Base-by-base conservation (phyloP, 345 rosid species). In the Orychophragmus violaceus region DNA sequence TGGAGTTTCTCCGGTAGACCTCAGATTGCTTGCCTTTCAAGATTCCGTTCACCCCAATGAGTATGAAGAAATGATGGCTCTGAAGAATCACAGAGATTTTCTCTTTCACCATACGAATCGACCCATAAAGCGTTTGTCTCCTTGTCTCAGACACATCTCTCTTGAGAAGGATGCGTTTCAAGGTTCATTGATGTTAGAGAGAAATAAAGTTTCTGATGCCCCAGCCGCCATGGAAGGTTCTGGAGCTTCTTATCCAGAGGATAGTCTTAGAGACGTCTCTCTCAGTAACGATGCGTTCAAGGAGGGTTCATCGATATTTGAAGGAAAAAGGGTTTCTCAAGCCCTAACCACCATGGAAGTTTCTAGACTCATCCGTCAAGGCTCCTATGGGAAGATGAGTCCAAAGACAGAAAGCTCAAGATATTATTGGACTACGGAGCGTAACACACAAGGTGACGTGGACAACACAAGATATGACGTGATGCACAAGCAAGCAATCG, bases 81-180 rank as follows among this genome's bases (percentile, higher is more conserved):
- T 58, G 9, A 7, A 28, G 19, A 77, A 32, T 19, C 79, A 45
- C 50, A 79, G 78, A 71, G 74, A 74, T 61, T 52, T 48, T 74
- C 60, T 64, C 19, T 21, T 59, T 33, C 75, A 79, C 52, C 76
- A 68, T n/a, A 62, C 80, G 39, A 69, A 63, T 42, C 66, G 56
- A 61, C 74, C 68, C 72, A 12, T 23, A 51, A 21, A 68, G 50
- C 70, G 53, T 33, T 8, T 46, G 10, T 16, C 74, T 30, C 56
- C 46, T 62, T 17, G 3, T 48, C 18, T 22, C 25, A 58, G 27
- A 59, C 2, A 0, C 42, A 21, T 21, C 22, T 52, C 39, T 29
- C 16, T 8, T 4, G 13, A 29, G 24, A 35, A 59, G 23, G 59
- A 64, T 48, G 61, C 35, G 16, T 50, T 50, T 6, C 5, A 11